phyloP scores from a whole-genome alignment of 2,329 filamentous ascomycete species.

The Ophiostoma ulmi region DNA sequence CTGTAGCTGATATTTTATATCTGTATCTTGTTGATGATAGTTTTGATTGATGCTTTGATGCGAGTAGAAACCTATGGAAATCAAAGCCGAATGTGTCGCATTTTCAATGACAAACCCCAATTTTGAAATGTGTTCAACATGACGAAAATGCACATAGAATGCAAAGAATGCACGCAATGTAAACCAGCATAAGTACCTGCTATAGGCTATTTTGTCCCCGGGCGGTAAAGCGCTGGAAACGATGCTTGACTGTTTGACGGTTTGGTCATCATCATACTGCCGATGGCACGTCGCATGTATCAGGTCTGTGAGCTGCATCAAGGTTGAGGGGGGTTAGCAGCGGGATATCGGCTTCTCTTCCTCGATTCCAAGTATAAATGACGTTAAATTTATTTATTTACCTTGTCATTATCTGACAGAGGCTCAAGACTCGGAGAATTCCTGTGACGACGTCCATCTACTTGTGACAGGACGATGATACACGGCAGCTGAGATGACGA shows the following conservation, averaged over 20 bases:
- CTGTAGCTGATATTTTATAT: neutral
- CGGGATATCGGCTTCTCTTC: neutral
- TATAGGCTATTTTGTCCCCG: neutral
- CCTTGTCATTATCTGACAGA: neutral
- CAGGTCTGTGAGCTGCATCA: conserved; percentile 30
- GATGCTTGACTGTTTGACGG: neutral
- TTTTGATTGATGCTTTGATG: neutral
- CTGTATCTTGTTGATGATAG: neutral
- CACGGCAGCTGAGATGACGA: neutral
- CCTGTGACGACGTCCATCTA: neutral
- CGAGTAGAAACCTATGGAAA: neutral
- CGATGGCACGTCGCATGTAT: conserved; percentile 33
- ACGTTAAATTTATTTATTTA: neutral
- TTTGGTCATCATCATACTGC: conserved; percentile 31
- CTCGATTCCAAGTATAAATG: neutral
- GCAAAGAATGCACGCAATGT: neutral
- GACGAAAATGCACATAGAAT: no score
- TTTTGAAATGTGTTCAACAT: no score
- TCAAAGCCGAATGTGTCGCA: neutral
- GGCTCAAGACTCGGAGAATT: neutral
- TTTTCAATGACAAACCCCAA: neutral
- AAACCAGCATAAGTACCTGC: neutral
- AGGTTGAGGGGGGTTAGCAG: neutral
- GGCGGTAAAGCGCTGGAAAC: neutral
- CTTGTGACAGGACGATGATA: conserved; percentile 7